Evolutionary conservation across 768 basidiomycete species (phyloP).

Genomic region (Lentinus brumalis): DNA sequence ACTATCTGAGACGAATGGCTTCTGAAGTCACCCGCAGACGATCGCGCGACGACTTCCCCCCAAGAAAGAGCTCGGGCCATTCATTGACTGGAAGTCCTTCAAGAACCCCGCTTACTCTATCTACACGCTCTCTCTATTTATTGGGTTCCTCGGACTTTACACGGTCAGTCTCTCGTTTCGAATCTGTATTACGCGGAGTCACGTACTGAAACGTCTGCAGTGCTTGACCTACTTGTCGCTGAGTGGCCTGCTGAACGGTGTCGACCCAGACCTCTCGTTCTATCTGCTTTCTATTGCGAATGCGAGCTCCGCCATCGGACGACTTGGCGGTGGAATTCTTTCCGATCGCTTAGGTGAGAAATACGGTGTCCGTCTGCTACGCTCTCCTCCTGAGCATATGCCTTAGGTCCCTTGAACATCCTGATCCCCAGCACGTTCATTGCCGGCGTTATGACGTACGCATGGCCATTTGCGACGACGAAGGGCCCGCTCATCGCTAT

Average conservation of each 20-base stretch:
- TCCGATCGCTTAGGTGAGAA: slow-evolving; percentile 42
- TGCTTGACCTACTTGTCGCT: slow-evolving; percentile 58
- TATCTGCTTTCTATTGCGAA: slow-evolving; percentile 74
- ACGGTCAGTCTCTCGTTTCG: slow-evolving; percentile 43
- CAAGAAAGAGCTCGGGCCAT: slow-evolving; percentile 51
- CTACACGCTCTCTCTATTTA: slow-evolving; percentile 58
- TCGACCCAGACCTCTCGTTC: slow-evolving; percentile 53
- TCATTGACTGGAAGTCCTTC: slow-evolving; percentile 62
- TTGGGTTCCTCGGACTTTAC: slow-evolving; percentile 69
- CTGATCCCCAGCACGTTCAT: slow-evolving; percentile 65
- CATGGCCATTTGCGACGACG: slow-evolving; percentile 66
- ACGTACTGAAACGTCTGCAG: not conserved
- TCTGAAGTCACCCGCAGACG: slow-evolving; percentile 15
- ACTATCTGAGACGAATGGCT: not conserved
- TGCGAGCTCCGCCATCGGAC: slow-evolving; percentile 62
- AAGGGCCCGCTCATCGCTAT: slow-evolving; percentile 51
- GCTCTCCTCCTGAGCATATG: not conserved
- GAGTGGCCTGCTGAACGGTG: slow-evolving; percentile 52
- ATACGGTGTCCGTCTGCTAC: not conserved
- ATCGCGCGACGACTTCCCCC: slow-evolving; percentile 54
- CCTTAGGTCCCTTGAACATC: slow-evolving; percentile 62
- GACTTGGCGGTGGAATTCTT: slow-evolving; percentile 53
- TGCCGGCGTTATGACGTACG: slow-evolving; percentile 61
- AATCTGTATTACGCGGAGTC: not conserved
- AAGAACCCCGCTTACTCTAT: slow-evolving; percentile 52